phyloP scores from a whole-genome alignment of 2,329 filamentous ascomycete species.

The Botrytis sinoallii region DNA sequence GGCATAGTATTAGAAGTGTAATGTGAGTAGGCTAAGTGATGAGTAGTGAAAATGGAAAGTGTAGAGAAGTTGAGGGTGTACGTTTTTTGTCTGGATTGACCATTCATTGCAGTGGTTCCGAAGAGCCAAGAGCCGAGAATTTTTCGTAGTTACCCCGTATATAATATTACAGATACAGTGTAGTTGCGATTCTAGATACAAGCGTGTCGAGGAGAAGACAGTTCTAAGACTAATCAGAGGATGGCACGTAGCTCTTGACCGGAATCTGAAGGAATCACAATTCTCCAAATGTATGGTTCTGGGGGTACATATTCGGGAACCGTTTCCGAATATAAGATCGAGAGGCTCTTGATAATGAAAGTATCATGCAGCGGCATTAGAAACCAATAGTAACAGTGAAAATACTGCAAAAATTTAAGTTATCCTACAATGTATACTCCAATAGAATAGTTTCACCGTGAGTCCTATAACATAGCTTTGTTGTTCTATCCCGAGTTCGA shows the following conservation, averaged over 20 bases:
- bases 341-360: not conserved
- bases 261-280: not conserved
- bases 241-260: not conserved
- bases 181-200: not conserved
- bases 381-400: not conserved
- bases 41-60: not conserved
- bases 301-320: not conserved
- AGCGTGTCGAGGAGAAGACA: not conserved
- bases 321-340: not conserved
- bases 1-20: fast-evolving
- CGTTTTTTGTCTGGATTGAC: not conserved
- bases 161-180: not conserved
- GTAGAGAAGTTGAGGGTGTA: not conserved
- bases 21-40: not conserved
- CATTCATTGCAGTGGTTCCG: not conserved
- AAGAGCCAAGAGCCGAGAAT: not conserved
- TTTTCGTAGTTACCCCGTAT: not conserved
- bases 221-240: not conserved
- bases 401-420: not conserved
- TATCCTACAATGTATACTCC: not conserved
- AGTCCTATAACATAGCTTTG: not conserved
- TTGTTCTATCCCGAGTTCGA: not conserved
- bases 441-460: not conserved
- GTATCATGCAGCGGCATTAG: not conserved
- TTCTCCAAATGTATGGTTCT: not conserved